phyloP scores from a whole-genome alignment of 1,139 yeast species.

The Yamadazyma jaroonii region DNA sequence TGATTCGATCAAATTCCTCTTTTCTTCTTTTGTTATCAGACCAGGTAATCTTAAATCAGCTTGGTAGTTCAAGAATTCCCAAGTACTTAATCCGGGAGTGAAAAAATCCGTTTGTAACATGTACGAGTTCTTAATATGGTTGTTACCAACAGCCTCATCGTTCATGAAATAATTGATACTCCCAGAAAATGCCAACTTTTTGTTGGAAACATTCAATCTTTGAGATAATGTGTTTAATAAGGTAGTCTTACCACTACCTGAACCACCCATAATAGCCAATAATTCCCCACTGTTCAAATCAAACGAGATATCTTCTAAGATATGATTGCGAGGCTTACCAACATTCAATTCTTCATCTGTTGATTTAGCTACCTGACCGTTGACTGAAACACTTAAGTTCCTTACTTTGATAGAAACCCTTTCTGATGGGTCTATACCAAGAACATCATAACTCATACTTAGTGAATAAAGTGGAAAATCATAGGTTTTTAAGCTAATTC shows the following conservation, averaged over 20 bases:
- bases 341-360: conserved; percentile 7
- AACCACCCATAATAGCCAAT: conserved; percentile 78
- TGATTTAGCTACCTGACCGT: conserved; percentile 13
- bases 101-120: conserved; percentile 76
- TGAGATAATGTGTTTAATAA: conserved; percentile 69
- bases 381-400: conserved; percentile 30
- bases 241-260: conserved; percentile 88
- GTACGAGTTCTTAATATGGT: conserved; percentile 54
- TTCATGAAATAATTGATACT: conserved; percentile 10
- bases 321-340: conserved; percentile 11
- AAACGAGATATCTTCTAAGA: conserved; percentile 48
- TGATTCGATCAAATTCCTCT: conserved; percentile 52
- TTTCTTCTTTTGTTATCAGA: conserved; percentile 34
- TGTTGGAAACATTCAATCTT: conserved; percentile 41
- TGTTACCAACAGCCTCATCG: conserved; percentile 3
- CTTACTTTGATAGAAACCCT: conserved; percentile 30
- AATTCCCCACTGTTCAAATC: conserved; percentile 51
- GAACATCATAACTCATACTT: conserved; percentile 16
- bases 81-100: conserved; percentile 66
- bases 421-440: conserved; percentile 19
- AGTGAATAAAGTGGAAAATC: not conserved
- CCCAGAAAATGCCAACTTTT: conserved; percentile 32
- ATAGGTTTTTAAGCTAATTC: not conserved
- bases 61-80: conserved; percentile 66
- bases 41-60: conserved; percentile 65